These are phyloP conservation scores for Russula sp. DNA, from an alignment of 768 basidiomycete genomes.

Conservation along the genomic window DNA sequence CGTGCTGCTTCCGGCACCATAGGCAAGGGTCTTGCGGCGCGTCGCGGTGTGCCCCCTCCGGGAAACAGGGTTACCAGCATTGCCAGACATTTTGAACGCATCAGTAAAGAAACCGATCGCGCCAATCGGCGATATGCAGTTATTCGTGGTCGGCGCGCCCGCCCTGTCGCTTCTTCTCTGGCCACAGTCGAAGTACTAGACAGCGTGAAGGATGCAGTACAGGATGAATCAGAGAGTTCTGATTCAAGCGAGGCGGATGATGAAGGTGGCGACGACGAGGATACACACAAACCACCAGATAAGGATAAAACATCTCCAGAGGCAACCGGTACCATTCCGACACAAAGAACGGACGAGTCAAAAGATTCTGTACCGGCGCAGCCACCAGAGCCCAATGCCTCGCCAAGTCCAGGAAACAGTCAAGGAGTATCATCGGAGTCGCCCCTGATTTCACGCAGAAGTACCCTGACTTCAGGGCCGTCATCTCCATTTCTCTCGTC, in stretches of 20 bases:
- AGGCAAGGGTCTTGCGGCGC: slow-evolving; percentile 50
- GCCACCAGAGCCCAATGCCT: neutral
- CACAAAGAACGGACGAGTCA: neutral
- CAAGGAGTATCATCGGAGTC: slow-evolving; percentile 5
- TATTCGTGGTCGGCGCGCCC: slow-evolving; percentile 79
- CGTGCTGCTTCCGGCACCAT: slow-evolving; percentile 45
- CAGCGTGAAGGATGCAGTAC: slow-evolving; percentile 87
- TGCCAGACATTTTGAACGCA: slow-evolving; percentile 85
- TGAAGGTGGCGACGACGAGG: slow-evolving; percentile 61
- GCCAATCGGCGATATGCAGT: slow-evolving; percentile 79
- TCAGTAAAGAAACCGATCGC: slow-evolving; percentile 70
- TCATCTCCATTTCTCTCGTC: slow-evolving; percentile 49
- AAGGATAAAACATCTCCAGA: slow-evolving; percentile 36
- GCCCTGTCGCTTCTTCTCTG: slow-evolving; percentile 85
- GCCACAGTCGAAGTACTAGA: slow-evolving; percentile 87
- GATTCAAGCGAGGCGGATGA: slow-evolving; percentile 68
- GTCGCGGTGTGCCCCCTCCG: slow-evolving; percentile 47
- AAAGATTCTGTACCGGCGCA: slow-evolving; percentile 10
- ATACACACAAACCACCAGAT: slow-evolving; percentile 37
- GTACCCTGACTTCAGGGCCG: slow-evolving; percentile 42
- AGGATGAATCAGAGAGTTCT: slow-evolving; percentile 73
- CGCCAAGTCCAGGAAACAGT: slow-evolving; percentile 15
- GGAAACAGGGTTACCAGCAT: slow-evolving; percentile 82
- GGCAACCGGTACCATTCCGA: slow-evolving; percentile 17
- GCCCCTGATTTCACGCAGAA: slow-evolving; percentile 26